Percentiles rank a stretch among this genome's conserved stretches.
phyloP scores from a whole-genome alignment of 2,329 filamentous ascomycete genomes.

The Aschersonia sp. region DNA sequence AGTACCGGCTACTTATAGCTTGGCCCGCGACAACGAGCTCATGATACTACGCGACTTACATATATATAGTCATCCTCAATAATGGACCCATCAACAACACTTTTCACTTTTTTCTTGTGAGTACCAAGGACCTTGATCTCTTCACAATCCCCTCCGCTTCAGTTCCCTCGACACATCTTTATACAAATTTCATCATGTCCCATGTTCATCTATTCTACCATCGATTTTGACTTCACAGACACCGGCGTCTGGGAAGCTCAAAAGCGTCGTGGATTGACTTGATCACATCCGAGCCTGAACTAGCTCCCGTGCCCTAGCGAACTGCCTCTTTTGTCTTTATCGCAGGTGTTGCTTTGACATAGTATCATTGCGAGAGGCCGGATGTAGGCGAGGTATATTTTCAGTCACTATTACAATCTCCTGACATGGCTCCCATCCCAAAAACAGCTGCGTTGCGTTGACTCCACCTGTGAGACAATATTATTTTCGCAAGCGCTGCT shows the following conservation, averaged over 20 bases:
- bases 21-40: background rate
- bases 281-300: background rate
- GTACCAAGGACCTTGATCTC: conserved; percentile 9
- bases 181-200: too few species aligned
- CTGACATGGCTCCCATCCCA: background rate
- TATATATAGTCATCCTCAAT: conserved; percentile 2
- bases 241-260: too few species aligned
- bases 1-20: background rate
- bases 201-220: too few species aligned
- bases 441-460: background rate
- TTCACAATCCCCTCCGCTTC: too few species aligned
- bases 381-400: background rate
- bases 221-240: too few species aligned
- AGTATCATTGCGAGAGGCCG: background rate
- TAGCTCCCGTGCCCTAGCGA: background rate
- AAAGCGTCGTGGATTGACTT: background rate
- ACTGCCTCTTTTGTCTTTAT: too few species aligned
- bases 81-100: conserved; percentile 49
- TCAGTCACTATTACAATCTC: background rate
- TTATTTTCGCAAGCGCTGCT: background rate
- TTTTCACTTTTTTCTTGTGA: conserved; percentile 56
- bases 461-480: background rate
- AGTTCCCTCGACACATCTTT: too few species aligned
- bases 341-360: background rate
- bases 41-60: background rate